Evolutionary conservation across 345 rosid species (phyloP), one percentile per base, ranked within the genome.

Genomic region (Moringa oleifera): DNA sequence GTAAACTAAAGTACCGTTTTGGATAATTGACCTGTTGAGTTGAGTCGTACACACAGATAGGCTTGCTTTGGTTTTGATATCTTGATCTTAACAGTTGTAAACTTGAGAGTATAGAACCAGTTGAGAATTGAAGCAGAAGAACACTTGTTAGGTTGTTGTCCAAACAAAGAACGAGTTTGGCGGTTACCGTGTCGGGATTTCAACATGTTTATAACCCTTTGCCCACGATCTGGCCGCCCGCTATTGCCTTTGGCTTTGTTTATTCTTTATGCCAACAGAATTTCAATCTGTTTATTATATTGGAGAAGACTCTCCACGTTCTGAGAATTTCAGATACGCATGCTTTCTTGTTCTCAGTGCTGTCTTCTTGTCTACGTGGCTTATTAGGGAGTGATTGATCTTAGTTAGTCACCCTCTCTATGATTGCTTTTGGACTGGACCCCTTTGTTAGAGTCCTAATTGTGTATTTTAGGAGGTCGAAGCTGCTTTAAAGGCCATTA

Each of bases 191-290:
- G 87, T 78, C 79, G 51, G 77, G 49, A 37, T 52, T 47, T 61
- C 33, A 18, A 36, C 31, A 31, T 55, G 49, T 20, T 25, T 66
- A 54, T 55, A 68, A 52, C 53, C 63, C 63, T 57, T 18, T 55
- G 68, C 76, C 59, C 83, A 85, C 84, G 91, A 79, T 71, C 64
- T 66, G 57, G 82, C 78, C 80, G 73, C 69, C 79, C 81, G n/a
- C n/a, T n/a, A n/a, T n/a, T n/a, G n/a, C n/a, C n/a, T 64, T 18
- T 6, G 7, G 51, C 59, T 63, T 19, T 25, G 0, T 23, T 56
- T 72, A 55, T 70, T 61, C 41, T 53, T 62, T 24, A 18, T 33
- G 54, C 69, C 67, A 20, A 28, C 59, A 56, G 59, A 59, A 60
- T 52, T 63, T 60, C 57, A 41, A 20, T 41, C 49, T 59, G 20